Percentiles rank a stretch among this genome's conserved stretches.
These are phyloP conservation scores for Trichophaea hybrida DNA, from an alignment of 2,329 filamentous ascomycete genomes.

Conservation along the genomic window DNA sequence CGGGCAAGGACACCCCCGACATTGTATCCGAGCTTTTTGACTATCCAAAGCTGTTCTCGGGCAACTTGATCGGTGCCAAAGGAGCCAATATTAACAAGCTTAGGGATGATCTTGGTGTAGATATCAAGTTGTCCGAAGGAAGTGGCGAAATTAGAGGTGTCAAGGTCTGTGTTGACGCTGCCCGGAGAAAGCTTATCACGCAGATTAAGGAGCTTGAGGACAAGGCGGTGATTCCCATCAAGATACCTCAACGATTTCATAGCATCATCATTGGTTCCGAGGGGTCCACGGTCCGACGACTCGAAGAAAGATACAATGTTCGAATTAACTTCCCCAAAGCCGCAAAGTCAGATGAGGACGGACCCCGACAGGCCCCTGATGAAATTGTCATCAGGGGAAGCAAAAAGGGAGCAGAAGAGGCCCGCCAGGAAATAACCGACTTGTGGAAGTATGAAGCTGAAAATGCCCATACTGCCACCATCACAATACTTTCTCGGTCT, in stretches of 20 bases:
- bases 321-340: slow-evolving; percentile 87
- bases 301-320: slow-evolving; percentile 86
- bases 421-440: slow-evolving; percentile 78
- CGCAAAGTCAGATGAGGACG: slow-evolving; percentile 54
- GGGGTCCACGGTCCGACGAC: slow-evolving; percentile 74
- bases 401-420: slow-evolving; percentile 81
- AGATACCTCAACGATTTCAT: slow-evolving; percentile 88
- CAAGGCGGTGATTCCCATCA: slow-evolving; percentile 72
- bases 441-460: slow-evolving; percentile 82
- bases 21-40: slow-evolving; percentile 58
- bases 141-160: slow-evolving; percentile 93
- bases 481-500: slow-evolving; percentile 81
- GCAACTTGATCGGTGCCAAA: slow-evolving; percentile 58
- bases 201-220: slow-evolving; percentile 76
- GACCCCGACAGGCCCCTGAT: slow-evolving; percentile 59
- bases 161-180: slow-evolving; percentile 80
- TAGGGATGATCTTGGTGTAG: slow-evolving; percentile 55
- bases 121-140: slow-evolving; percentile 82
- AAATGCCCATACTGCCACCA: slow-evolving; percentile 62
- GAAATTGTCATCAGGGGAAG: slow-evolving; percentile 86
- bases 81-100: slow-evolving; percentile 56
- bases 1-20: slow-evolving; percentile 44
- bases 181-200: slow-evolving; percentile 65
- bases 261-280: slow-evolving; percentile 81
- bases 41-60: slow-evolving; percentile 88